A percentile compares a stretch with the other conserved stretches of the same genome.
Evolutionary conservation across 2,329 filamentous ascomycete species (phyloP).

Genomic region (Grosmannia clavigera): DNA sequence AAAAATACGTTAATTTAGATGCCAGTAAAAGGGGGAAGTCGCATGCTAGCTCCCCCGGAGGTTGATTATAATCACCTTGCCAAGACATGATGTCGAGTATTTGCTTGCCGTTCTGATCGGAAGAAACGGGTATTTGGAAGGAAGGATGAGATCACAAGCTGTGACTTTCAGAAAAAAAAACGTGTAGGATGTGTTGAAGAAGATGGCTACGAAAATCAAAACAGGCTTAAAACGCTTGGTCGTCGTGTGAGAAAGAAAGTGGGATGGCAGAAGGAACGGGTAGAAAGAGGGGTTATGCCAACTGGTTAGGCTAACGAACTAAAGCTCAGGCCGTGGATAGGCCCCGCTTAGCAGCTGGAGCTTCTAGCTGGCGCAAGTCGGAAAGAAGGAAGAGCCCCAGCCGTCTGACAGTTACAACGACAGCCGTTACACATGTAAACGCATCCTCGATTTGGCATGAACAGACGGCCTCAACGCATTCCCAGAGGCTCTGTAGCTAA

Average conservation of each 20-base stretch:
- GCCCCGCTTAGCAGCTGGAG: slow-evolving; percentile 3
- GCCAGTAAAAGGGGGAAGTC: background rate
- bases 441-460: background rate
- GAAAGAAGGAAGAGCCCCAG: background rate
- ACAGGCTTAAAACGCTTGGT: slow-evolving; percentile 7
- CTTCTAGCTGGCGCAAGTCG: background rate
- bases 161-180: background rate
- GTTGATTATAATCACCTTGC: slow-evolving; percentile 7
- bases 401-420: background rate
- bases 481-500: background rate
- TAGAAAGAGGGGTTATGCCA: slow-evolving; percentile 5
- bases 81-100: slow-evolving; percentile 11
- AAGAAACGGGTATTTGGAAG: background rate
- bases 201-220: background rate
- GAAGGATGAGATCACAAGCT: background rate
- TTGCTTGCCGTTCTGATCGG: background rate
- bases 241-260: slow-evolving; percentile 6
- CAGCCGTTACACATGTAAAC: background rate
- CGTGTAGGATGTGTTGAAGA: background rate
- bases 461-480: background rate
- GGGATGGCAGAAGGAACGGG: slow-evolving; percentile 4
- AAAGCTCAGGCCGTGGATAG: background rate
- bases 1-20: background rate
- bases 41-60: background rate
- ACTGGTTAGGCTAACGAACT: background rate